These are phyloP conservation scores for Microascus cirrosus DNA, from an alignment of 2,329 filamentous ascomycete species.

Conservation along the genomic window DNA sequence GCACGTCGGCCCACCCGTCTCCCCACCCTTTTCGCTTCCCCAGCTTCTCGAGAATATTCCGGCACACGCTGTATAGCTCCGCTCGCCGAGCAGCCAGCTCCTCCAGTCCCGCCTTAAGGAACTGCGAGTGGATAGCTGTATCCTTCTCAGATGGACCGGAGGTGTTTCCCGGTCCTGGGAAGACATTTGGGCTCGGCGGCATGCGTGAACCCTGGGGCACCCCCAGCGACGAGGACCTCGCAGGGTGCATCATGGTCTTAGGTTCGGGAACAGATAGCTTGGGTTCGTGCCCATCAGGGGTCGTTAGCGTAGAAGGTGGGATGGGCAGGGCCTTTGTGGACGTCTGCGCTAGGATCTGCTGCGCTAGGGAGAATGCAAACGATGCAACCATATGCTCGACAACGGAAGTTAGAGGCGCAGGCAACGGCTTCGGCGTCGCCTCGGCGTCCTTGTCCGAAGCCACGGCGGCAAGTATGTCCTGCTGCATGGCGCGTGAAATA, in stretches of 20 bases:
- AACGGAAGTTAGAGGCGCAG: neutral
- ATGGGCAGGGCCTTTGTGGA: conserved; percentile 57
- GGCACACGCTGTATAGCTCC: conserved; percentile 68
- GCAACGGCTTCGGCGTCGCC: conserved; percentile 13
- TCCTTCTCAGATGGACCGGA: conserved; percentile 23
- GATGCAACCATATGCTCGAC: conserved; percentile 53
- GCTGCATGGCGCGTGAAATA: conserved; percentile 66
- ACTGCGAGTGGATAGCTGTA: conserved; percentile 31
- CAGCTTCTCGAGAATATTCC: conserved; percentile 66
- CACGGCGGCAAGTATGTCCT: conserved; percentile 58
- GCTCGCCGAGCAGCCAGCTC: conserved; percentile 74
- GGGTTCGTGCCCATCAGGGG: conserved; percentile 39
- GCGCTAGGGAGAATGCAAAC: conserved; percentile 65
- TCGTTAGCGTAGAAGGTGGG: conserved; percentile 43
- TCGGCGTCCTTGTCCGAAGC: conserved; percentile 22
- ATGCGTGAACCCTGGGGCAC: conserved; percentile 24
- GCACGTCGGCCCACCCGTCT: conserved; percentile 60
- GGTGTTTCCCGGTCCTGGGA: conserved; percentile 32
- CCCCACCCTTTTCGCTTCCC: conserved; percentile 65
- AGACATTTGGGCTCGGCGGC: conserved; percentile 39
- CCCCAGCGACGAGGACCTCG: conserved; percentile 50
- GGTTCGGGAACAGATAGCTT: conserved; percentile 55
- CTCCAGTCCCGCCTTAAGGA: conserved; percentile 57
- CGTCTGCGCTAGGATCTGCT: conserved; percentile 68
- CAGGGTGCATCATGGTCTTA: conserved; percentile 61